These are phyloP conservation scores for Epichloe brachyelytri DNA, from an alignment of 2,329 filamentous ascomycete genomes.

Conservation along the genomic window DNA sequence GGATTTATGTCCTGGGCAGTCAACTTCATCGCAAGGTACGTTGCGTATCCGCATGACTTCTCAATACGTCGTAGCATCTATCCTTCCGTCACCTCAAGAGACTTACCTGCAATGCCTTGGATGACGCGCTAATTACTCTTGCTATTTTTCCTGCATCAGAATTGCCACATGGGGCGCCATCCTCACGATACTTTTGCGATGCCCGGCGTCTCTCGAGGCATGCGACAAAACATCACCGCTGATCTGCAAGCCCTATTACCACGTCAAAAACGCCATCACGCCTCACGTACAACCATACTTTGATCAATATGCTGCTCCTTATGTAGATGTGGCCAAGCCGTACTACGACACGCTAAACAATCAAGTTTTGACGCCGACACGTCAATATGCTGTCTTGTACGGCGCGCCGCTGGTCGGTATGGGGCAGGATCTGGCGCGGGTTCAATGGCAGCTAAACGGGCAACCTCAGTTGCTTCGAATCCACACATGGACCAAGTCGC, in stretches of 20 bases:
- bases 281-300: slow-evolving; percentile 82
- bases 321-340: slow-evolving; percentile 63
- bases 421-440: slow-evolving; percentile 49
- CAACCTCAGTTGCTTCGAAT: slow-evolving; percentile 61
- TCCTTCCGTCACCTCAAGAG: too few relatives aligned
- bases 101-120: too few relatives aligned
- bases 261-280: slow-evolving; percentile 46
- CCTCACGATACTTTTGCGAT: slow-evolving; percentile 68
- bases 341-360: slow-evolving; percentile 56
- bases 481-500: slow-evolving; percentile 43
- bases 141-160: slow-evolving; percentile 28
- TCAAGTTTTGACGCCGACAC: slow-evolving; percentile 55
- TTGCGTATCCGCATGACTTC: not conserved
- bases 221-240: slow-evolving; percentile 58
- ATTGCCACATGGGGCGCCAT: slow-evolving; percentile 78
- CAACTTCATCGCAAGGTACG: slow-evolving; percentile 42
- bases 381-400: slow-evolving; percentile 55
- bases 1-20: slow-evolving; percentile 27
- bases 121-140: not conserved
- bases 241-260: slow-evolving; percentile 75
- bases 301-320: slow-evolving; percentile 67
- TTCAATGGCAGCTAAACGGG: slow-evolving; percentile 68
- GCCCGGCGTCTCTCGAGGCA: slow-evolving; percentile 55
- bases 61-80: too few relatives aligned
- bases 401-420: slow-evolving; percentile 60